Conservation (phyloP, 2,329 filamentous ascomycete species). For the Aspergillus alliaceus region DNA sequence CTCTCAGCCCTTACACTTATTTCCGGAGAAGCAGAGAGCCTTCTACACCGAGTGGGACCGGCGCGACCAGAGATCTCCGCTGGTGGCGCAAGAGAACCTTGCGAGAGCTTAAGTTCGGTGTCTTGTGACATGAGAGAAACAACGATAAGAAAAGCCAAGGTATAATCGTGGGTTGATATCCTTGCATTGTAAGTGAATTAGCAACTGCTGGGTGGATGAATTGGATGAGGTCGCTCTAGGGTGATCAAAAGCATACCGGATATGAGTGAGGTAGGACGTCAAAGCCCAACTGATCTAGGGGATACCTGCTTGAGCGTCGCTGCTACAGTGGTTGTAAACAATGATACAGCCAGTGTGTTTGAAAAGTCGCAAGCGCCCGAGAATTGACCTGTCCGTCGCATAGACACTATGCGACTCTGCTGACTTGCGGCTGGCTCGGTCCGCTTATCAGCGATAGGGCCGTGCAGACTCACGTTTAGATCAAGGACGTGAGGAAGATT, state of each 20-base stretch:
- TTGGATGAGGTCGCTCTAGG: conserved; percentile 1
- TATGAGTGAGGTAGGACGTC: conserved; percentile 5
- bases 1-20: conserved; percentile 29
- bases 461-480: conserved; percentile 17
- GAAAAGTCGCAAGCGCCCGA: background rate
- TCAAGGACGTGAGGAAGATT: background rate
- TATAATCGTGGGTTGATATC: conserved; percentile 19
- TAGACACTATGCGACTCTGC: background rate
- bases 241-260: conserved; percentile 28
- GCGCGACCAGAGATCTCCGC: conserved; percentile 39
- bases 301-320: background rate
- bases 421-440: conserved; percentile 2
- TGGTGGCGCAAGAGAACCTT: conserved; percentile 38
- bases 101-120: conserved; percentile 26
- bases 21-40: conserved; percentile 39
- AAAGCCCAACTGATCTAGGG: background rate
- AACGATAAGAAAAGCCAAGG: conserved; percentile 6
- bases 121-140: conserved; percentile 34
- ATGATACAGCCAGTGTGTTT: background rate
- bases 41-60: conserved; percentile 33
- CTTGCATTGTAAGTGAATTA: conserved; percentile 23
- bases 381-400: background rate
- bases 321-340: background rate
- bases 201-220: conserved; percentile 12
- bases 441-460: conserved; percentile 28